Base-by-base conservation (phyloP, 306 rosid genomes). In the Prunus salicina region DNA sequence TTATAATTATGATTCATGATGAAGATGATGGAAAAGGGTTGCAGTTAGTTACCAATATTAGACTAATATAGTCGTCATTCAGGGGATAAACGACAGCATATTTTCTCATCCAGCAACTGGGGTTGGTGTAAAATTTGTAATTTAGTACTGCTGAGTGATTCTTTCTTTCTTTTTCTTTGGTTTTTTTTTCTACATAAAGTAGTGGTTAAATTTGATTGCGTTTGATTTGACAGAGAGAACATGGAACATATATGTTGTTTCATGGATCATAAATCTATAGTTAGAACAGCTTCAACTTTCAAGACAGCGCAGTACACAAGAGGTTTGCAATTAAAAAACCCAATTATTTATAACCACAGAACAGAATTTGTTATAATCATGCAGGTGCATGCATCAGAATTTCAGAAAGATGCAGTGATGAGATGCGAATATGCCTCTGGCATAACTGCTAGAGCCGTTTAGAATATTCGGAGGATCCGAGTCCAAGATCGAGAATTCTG, bases 401-500 rank as follows among this genome's bases (percentile, higher is more conserved):
- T 1, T 34, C 41, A 34, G 8, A 34, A 20, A 1, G 15, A 6
- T 7, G 0, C 15, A 32, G n/a, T 34, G 8, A 64, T 12, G 43
- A 64, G 69, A 64, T 64, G 69, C 69, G 69, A 64, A 64, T 34
- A 64, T 64, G 47, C 69, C 14, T 18, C 10, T 27, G 49, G 69
- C 49, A 64, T 19, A 34, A 32, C 5, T 10, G 14, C 38, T 19
- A 24, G 47, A 18, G 19, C 49, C 69, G 7, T 34, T 64, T 34
- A 34, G 69, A 64, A 64, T 64, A 64, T 64, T 64, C 50, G 25
- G 50, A 34, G 69, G 27, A 64, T 64, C 69, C 27, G 3, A 34
- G 2, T 19, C 50, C 27, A 18, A 8, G 25, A 10, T 64, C 47
- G 15, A 25, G 49, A 8, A n/a, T 0, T 11, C 27, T 6, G 27